A percentile compares a stretch with the other conserved stretches of the same genome.
Evolutionary conservation across 106 monocot species (phyloP).

Genomic region (Dendrobium officinale): DNA sequence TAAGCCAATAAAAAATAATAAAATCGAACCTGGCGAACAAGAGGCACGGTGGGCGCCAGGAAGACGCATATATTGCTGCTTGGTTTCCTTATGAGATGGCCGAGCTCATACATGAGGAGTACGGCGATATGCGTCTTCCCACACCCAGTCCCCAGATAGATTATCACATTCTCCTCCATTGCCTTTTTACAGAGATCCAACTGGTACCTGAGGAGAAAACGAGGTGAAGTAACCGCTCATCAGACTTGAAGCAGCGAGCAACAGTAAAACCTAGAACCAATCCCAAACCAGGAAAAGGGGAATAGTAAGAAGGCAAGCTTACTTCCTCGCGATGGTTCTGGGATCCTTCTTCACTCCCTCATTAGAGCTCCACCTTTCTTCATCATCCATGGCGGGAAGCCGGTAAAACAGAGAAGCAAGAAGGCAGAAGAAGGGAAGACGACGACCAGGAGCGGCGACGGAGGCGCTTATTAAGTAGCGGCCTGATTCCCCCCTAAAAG

Average conservation of each 20-base stretch:
- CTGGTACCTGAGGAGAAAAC: conserved; percentile 52
- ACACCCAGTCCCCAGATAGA: conserved; percentile 81
- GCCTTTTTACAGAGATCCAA: conserved; percentile 83
- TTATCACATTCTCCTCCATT: conserved; percentile 76
- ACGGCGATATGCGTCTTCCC: conserved; percentile 97
- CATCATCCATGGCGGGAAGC: neutral
- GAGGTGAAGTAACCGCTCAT: neutral
- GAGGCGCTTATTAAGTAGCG: too few relatives aligned
- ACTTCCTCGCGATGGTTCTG: conserved; percentile 43
- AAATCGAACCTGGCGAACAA: conserved; percentile 69
- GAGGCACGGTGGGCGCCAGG: conserved; percentile 77
- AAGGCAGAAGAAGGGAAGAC: neutral
- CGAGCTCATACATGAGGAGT: conserved; percentile 81
- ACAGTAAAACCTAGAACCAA: neutral
- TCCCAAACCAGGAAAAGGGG: neutral
- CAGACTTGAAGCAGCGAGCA: neutral
- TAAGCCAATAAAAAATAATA: neutral
- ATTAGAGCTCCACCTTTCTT: neutral
- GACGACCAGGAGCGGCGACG: neutral
- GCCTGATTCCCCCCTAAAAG: too few relatives aligned
- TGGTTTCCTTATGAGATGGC: conserved; percentile 65
- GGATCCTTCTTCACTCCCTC: conserved; percentile 34
- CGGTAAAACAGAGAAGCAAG: neutral
- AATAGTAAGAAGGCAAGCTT: neutral
- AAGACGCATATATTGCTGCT: conserved; percentile 69